A percentile compares a stretch with the other conserved stretches of the same genome.
These are phyloP conservation scores for Tolypocladium cylindrosporum DNA, from an alignment of 2,329 filamentous ascomycete species.

Conservation along the genomic window DNA sequence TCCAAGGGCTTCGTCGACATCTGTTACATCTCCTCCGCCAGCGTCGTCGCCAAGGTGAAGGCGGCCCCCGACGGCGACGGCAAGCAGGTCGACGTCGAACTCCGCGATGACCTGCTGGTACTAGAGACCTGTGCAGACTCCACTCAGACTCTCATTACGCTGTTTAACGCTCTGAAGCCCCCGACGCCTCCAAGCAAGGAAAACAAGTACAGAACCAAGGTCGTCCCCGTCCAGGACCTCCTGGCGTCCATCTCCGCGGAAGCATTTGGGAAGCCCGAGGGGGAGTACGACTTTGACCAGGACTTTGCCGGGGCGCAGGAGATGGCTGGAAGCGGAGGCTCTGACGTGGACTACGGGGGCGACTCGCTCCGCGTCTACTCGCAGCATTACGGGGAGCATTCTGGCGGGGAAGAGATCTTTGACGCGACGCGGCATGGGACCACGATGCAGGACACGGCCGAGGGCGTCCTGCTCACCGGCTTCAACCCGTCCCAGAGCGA, in stretches of 20 bases:
- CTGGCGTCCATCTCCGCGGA: slow-evolving; percentile 85
- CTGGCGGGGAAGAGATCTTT: slow-evolving; percentile 36
- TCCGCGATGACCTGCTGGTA: slow-evolving; percentile 78
- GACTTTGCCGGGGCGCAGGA: slow-evolving; percentile 49
- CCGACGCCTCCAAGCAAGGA: slow-evolving; percentile 74
- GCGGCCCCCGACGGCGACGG: slow-evolving; percentile 39
- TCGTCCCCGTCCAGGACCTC: slow-evolving; percentile 79
- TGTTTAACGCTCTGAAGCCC: slow-evolving; percentile 71
- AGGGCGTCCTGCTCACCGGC: slow-evolving; percentile 24
- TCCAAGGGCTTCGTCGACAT: slow-evolving; percentile 74
- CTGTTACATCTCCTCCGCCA: slow-evolving; percentile 77
- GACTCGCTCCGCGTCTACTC: slow-evolving; percentile 30
- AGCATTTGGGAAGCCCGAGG: slow-evolving; percentile 57
- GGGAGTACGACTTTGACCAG: slow-evolving; percentile 52
- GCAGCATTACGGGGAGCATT: slow-evolving; percentile 36
- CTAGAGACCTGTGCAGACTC: slow-evolving; percentile 96
- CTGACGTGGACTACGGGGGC: slow-evolving; percentile 18
- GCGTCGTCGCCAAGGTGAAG: slow-evolving; percentile 51
- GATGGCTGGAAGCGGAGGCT: slow-evolving; percentile 30
- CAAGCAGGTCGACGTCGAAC: slow-evolving; percentile 65
- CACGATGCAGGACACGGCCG: slow-evolving; percentile 24
- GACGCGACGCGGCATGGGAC: slow-evolving; percentile 29
- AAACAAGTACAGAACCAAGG: slow-evolving; percentile 76
- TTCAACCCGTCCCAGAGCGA: slow-evolving; percentile 16
- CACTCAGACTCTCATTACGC: slow-evolving; percentile 77